Evolutionary conservation across 2,329 filamentous ascomycete genomes (phyloP).

Genomic region (Didymella glomerata): DNA sequence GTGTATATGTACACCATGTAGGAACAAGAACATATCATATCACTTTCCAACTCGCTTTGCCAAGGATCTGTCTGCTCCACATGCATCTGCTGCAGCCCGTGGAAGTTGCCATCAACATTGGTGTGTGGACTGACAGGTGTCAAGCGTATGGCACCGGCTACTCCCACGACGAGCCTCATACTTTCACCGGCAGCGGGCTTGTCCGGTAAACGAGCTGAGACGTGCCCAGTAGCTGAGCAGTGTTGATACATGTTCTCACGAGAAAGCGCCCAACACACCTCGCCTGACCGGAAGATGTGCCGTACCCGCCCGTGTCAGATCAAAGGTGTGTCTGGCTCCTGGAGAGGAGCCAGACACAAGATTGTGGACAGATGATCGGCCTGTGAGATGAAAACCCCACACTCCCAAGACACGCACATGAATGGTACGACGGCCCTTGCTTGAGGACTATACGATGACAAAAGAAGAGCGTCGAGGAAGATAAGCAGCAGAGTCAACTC

Average conservation of each 20-base stretch:
- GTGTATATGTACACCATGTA: background rate
- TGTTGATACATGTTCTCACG: background rate
- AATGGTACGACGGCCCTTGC: background rate
- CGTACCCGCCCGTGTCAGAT: background rate
- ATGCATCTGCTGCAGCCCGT: no score
- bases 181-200: background rate
- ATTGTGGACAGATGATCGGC: no score
- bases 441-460: background rate
- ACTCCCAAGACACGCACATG: no score
- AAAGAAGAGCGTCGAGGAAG: background rate
- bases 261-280: background rate
- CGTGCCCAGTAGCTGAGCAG: background rate
- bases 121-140: background rate
- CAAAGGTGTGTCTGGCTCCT: background rate
- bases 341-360: no score
- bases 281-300: constrained; percentile 9
- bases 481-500: background rate
- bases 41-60: background rate
- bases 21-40: background rate
- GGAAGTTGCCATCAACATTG: no score
- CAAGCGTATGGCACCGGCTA: background rate
- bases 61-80: no score
- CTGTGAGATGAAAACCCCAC: no score
- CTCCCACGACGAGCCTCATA: constrained; percentile 3
- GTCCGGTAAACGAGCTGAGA: constrained; percentile 8